These are phyloP conservation scores for Fomitopsis pinicola DNA, from an alignment of 1,284 basidiomycete genomes.

Conservation along the genomic window DNA sequence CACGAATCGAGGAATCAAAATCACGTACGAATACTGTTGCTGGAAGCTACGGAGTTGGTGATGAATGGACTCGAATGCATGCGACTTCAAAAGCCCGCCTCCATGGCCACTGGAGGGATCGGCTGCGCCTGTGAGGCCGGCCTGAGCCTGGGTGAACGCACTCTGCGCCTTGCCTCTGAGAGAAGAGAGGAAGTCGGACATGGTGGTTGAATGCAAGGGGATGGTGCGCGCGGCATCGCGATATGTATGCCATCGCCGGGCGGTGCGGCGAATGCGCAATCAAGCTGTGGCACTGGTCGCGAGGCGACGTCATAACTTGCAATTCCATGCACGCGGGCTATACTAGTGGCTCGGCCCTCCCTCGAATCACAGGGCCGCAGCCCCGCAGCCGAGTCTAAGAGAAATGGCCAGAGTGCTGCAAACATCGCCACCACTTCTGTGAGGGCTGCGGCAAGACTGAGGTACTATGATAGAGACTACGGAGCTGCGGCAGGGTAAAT, in stretches of 20 bases:
- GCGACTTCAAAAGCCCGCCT: constrained; percentile 27
- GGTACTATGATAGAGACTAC: not conserved
- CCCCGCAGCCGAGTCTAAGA: not conserved
- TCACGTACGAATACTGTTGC: constrained; percentile 66
- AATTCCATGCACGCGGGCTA: not conserved
- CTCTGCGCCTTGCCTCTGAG: constrained; percentile 72
- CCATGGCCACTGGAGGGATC: constrained; percentile 21
- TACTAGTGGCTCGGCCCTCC: not conserved
- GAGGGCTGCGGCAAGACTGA: not conserved
- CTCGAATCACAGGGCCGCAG: not conserved
- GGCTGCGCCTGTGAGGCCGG: constrained; percentile 31
- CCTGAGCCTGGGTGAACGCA: constrained; percentile 44
- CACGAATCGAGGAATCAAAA: not conserved
- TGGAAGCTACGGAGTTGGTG: constrained; percentile 68
- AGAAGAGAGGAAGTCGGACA: constrained; percentile 61
- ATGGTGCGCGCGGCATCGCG: not conserved
- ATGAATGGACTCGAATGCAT: constrained; percentile 57
- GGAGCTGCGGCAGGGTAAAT: constrained; percentile 7
- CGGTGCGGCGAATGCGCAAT: not conserved
- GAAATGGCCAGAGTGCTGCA: too few relatives aligned
- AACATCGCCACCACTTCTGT: constrained; percentile 1
- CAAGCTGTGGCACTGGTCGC: not conserved
- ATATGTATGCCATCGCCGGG: not conserved
- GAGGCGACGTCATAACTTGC: not conserved
- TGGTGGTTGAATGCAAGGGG: constrained; percentile 22